Evolutionary conservation across 2,329 filamentous ascomycete genomes (phyloP), one percentile per base, ranked within the genome.

Genomic region (Venturia effusa): DNA sequence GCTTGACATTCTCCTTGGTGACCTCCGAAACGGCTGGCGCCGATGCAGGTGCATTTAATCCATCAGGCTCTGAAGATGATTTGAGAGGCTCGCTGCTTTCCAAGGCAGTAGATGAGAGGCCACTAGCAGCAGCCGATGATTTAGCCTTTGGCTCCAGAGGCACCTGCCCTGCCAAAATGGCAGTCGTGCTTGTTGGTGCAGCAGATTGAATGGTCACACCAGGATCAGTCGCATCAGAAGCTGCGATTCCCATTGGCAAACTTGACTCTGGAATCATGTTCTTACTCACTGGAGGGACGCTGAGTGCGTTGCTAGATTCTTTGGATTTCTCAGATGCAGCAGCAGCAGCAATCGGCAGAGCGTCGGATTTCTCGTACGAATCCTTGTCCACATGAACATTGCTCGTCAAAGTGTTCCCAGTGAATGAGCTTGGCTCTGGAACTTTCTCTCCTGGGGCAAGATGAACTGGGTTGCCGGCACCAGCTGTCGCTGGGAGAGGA

Each of bases 211-310:
- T 75, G 61, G 74, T 73, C 43, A 74, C 66, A 61, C 74, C 74
- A 11, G 75, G 73, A 59, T 76, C 75, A 66, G 72, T 68, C 66
- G 74, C 70, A 37, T 67, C 70, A 63, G 73, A 74, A 60, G 70
- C 68, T 24, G 72, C 69, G 3, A 70, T 72, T 15, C 81, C 82
- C 74, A 92, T 87, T 15, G 89, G 88, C 67, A 94, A 80, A 74
- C 88, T 90, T 8, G 90, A 93, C 77, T 95, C 90, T 22, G 91
- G 90, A 67, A 94, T 92, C 73, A 89, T 79, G 74, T 81, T 86
- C 66, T 80, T 82, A 22, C 82, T 79, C 64, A 87, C 73, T 34
- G 71, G 70, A 61, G 80, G 79, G 48, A 82, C 68, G 67, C 70
- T 74, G 67, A 80, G 79, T 70, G 80, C 77, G 64, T 75, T 74